A percentile compares a stretch with the other conserved stretches of the same genome.
Conservation (phyloP, 805 yeast species). For the Zygosaccharomyces kombuchaensis region DNA sequence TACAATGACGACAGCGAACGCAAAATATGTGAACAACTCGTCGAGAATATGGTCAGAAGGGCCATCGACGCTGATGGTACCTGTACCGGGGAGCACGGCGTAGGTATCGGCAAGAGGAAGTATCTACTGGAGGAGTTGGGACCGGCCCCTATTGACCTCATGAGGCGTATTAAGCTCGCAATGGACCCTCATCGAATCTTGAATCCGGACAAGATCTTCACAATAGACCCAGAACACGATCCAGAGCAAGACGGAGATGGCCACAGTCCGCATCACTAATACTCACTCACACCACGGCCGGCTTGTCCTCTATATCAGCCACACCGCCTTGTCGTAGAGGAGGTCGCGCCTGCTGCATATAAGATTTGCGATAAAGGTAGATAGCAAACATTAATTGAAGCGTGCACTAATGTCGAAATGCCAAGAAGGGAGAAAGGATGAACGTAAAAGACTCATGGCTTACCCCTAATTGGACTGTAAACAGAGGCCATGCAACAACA, state of each 20-base stretch:
- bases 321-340: neutral
- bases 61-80: slow-evolving; percentile 76
- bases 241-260: slow-evolving; percentile 36
- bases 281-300: neutral
- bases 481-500: neutral
- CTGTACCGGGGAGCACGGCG: slow-evolving; percentile 84
- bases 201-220: slow-evolving; percentile 77
- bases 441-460: neutral
- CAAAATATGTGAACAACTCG: slow-evolving; percentile 44
- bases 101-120: slow-evolving; percentile 72
- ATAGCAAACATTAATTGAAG: neutral
- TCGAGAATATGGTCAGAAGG: slow-evolving; percentile 56
- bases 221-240: slow-evolving; percentile 42
- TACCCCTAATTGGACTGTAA: neutral
- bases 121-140: slow-evolving; percentile 63
- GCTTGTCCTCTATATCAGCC: neutral
- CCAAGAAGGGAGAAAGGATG: neutral
- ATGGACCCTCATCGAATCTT: slow-evolving; percentile 68
- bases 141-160: slow-evolving; percentile 57
- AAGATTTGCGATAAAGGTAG: neutral
- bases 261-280: neutral
- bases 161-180: slow-evolving; percentile 70
- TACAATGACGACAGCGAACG: slow-evolving; percentile 51
- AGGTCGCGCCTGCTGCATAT: neutral
- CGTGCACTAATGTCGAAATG: neutral